Percentiles rank a stretch among this genome's conserved stretches.
phyloP scores from a whole-genome alignment of 768 basidiomycete species.

The Tricholoma sp. region DNA sequence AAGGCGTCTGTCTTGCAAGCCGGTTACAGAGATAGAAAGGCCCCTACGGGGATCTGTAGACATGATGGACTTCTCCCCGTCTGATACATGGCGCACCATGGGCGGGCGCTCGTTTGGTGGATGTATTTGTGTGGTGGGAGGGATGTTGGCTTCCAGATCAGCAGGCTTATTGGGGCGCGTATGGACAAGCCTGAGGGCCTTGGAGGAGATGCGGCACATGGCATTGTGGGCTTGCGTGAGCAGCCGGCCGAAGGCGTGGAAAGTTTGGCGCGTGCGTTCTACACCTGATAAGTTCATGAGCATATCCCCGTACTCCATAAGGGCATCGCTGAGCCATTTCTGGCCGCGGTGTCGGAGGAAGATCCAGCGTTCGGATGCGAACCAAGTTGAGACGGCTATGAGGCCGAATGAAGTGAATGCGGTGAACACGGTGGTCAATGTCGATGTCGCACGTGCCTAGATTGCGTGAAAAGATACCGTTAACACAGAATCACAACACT shows the following conservation, averaged over 20 bases:
- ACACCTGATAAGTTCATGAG: conserved; percentile 29
- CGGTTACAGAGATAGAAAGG: conserved; percentile 9
- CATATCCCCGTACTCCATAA: conserved; percentile 39
- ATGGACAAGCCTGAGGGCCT: conserved; percentile 18
- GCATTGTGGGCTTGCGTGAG: conserved; percentile 13
- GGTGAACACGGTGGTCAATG: conserved; percentile 73
- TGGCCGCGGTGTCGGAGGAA: conserved; percentile 58
- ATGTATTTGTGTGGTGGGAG: conserved; percentile 20
- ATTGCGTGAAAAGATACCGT: not conserved
- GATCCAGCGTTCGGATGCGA: conserved; percentile 63
- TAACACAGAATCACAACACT: not conserved
- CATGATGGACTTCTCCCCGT: conserved; percentile 7
- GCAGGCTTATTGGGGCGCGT: conserved; percentile 18
- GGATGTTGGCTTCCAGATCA: conserved; percentile 25
- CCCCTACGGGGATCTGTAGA: conserved; percentile 12
- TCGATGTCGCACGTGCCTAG: conserved; percentile 57
- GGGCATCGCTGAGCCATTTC: conserved; percentile 65
- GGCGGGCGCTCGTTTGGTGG: conserved; percentile 9
- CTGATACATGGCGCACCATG: conserved; percentile 16
- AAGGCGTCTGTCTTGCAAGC: conserved; percentile 18
- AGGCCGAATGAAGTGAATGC: conserved; percentile 69
- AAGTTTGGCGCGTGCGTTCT: conserved; percentile 9
- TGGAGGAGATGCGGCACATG: conserved; percentile 20
- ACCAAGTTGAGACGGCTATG: conserved; percentile 68
- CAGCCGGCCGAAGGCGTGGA: conserved; percentile 12